Conservation (phyloP, 805 yeast species). For the Maudiozyma turicensis region DNA sequence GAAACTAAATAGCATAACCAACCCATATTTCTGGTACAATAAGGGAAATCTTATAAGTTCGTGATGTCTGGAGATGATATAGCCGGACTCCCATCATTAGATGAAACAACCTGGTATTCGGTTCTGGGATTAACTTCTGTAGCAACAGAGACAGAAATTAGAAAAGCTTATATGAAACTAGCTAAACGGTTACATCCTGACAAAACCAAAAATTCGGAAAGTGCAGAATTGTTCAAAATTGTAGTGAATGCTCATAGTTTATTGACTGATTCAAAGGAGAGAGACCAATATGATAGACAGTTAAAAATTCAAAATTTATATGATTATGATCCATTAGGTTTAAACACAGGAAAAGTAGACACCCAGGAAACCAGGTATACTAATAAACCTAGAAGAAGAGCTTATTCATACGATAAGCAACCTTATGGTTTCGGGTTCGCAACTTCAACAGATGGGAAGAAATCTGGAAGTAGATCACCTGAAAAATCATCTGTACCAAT, state of each 20-base stretch:
- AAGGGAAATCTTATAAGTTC: background rate
- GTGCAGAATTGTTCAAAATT: conserved; percentile 25
- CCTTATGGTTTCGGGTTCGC: conserved; percentile 28
- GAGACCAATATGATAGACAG: conserved; percentile 14
- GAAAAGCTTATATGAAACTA: conserved; percentile 68
- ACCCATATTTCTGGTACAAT: background rate
- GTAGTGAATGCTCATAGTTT: conserved; percentile 27
- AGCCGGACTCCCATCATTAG: conserved; percentile 8
- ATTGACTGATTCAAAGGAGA: conserved; percentile 18
- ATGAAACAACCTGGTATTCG: conserved; percentile 26
- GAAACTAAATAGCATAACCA: background rate
- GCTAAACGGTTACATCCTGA: conserved; percentile 76
- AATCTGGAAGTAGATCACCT: background rate
- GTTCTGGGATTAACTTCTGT: conserved; percentile 17
- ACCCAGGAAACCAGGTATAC: background rate
- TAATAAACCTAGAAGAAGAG: conserved; percentile 7
- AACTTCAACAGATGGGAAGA: background rate
- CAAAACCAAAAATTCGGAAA: conserved; percentile 44
- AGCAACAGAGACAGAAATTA: conserved; percentile 34
- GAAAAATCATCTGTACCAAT: conserved; percentile 10
- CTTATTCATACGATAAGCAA: conserved; percentile 26
- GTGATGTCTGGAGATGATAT: background rate
- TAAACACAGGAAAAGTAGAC: no score
- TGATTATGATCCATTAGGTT: conserved; percentile 8
- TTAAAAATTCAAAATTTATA: conserved; percentile 14